phyloP scores from a whole-genome alignment of 768 basidiomycete species.

The Termitomyces titanicus region DNA sequence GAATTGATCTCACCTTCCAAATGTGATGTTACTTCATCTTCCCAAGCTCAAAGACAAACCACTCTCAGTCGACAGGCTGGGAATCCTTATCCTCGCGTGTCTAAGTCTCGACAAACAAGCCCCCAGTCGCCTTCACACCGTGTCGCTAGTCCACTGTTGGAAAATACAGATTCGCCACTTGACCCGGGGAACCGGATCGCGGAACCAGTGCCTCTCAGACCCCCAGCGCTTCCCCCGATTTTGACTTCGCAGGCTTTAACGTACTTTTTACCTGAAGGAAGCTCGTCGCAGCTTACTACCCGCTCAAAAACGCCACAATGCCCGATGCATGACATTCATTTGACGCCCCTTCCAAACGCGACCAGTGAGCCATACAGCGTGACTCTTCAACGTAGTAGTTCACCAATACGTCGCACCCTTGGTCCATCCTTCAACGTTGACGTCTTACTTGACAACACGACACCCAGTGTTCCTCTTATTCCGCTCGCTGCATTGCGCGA shows the following conservation, averaged over 20 bases:
- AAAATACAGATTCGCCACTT: neutral
- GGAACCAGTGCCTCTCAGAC: slow-evolving; percentile 2
- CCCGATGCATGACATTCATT: neutral
- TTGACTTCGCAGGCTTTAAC: neutral
- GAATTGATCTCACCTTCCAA: slow-evolving; percentile 20
- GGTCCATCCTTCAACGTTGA: neutral
- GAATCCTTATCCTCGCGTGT: slow-evolving; percentile 11
- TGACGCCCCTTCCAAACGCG: neutral
- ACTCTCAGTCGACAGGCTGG: slow-evolving; percentile 19
- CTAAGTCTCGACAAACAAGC: neutral
- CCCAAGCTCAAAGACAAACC: slow-evolving; percentile 13
- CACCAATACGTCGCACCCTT: neutral
- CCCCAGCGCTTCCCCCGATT: neutral
- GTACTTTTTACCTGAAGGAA: neutral
- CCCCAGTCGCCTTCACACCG: too few relatives aligned
- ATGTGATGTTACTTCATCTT: neutral
- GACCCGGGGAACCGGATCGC: neutral
- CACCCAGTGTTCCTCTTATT: slow-evolving; percentile 1
- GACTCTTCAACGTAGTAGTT: neutral
- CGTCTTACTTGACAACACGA: neutral
- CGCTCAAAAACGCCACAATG: slow-evolving; percentile 1
- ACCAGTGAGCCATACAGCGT: neutral
- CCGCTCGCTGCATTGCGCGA: neutral
- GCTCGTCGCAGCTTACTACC: neutral
- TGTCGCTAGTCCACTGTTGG: neutral